Evolutionary conservation across 768 basidiomycete genomes (phyloP).

Genomic region (Termitomyces sp.): DNA sequence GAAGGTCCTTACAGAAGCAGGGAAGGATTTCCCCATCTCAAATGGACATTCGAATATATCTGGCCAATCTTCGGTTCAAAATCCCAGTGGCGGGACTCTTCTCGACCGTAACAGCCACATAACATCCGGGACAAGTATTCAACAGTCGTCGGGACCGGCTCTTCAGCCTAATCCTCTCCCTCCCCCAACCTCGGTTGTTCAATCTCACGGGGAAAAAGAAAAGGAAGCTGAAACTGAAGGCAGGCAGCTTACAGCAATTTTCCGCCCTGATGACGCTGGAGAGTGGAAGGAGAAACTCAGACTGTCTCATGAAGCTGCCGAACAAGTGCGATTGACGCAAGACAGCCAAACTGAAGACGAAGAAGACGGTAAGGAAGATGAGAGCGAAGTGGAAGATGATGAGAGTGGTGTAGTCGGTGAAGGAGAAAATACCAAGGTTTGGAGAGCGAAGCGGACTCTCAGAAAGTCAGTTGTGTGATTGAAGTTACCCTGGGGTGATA

Average conservation of each 20-base stretch:
- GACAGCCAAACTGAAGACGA: constrained; percentile 27
- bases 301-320: constrained; percentile 55
- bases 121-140: constrained; percentile 34
- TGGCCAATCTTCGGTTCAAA: constrained; percentile 43
- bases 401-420: constrained; percentile 62
- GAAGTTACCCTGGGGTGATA: constrained; percentile 9
- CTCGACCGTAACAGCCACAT: constrained; percentile 49
- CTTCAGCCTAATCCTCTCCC: constrained; percentile 29
- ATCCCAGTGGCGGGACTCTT: constrained; percentile 35
- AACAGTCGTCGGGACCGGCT: constrained; percentile 16
- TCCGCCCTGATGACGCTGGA: constrained; percentile 77
- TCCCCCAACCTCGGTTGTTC: constrained; percentile 21
- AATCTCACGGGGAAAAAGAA: constrained; percentile 31
- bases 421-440: constrained; percentile 65
- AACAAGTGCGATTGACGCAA: constrained; percentile 39
- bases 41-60: constrained; percentile 56
- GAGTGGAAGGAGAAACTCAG: constrained; percentile 84
- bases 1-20: constrained; percentile 70
- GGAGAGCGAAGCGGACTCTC: constrained; percentile 83
- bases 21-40: constrained; percentile 63
- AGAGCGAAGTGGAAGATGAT: constrained; percentile 68
- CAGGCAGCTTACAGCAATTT: constrained; percentile 71
- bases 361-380: constrained; percentile 33
- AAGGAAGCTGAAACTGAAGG: constrained; percentile 43
- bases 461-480: constrained; percentile 64